Percentiles rank a stretch among this genome's conserved stretches.
These are phyloP conservation scores for Populus tomentosa DNA, from an alignment of 441 rosid genomes.

Conservation along the genomic window DNA sequence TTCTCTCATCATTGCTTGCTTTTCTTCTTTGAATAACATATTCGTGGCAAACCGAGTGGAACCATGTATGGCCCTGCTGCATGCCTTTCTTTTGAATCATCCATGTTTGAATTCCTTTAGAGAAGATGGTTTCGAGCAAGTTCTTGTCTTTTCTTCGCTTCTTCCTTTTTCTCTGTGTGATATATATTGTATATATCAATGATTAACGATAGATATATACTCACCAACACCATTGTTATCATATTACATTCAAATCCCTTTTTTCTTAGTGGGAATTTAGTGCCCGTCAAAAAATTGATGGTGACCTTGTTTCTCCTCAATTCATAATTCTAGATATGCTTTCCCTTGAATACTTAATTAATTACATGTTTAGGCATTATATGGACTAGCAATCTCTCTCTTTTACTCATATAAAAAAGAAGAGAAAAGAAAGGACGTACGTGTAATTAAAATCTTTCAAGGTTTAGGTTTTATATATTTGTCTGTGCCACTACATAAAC, in stretches of 20 bases:
- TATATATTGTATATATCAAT: conserved; percentile 16
- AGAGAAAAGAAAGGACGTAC: too few species aligned
- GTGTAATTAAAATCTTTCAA: background rate
- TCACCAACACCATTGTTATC: conserved; percentile 9
- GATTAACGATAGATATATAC: conserved; percentile 16
- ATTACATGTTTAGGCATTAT: conserved; percentile 18
- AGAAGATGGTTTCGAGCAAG: conserved; percentile 22
- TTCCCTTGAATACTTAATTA: conserved; percentile 3
- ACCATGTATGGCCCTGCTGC: conserved; percentile 5
- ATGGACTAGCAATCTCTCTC: conserved; percentile 11
- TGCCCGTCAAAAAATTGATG: conserved; percentile 23
- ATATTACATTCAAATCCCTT: background rate
- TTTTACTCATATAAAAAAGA: conserved; percentile 13
- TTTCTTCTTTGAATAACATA: conserved; percentile 4
- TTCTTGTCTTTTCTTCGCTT: conserved; percentile 29
- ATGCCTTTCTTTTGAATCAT: conserved; percentile 6
- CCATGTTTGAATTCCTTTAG: conserved; percentile 13
- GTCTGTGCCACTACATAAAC: background rate
- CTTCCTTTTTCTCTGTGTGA: background rate
- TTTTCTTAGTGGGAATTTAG: conserved; percentile 26
- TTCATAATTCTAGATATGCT: background rate
- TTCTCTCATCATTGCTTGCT: background rate
- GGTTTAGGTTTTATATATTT: background rate
- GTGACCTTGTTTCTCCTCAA: conserved; percentile 10
- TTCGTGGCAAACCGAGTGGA: conserved; percentile 21